A percentile compares a stretch with the other conserved stretches of the same genome.
These are phyloP conservation scores for Cladophialophora bantiana DNA, from an alignment of 2,329 filamentous ascomycete species.

Conservation along the genomic window DNA sequence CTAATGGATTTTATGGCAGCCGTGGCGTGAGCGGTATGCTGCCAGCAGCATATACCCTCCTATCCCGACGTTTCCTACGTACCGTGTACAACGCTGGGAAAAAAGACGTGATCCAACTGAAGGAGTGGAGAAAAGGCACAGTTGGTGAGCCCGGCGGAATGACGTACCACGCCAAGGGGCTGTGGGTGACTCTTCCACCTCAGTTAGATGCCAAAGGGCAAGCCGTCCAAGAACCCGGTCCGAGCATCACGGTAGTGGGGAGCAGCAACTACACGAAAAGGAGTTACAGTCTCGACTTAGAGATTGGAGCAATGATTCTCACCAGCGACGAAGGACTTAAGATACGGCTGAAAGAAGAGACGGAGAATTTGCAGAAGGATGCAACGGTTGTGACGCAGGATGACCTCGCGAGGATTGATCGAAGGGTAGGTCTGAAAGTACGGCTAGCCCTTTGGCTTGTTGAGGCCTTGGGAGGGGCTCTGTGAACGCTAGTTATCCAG, in stretches of 20 bases:
- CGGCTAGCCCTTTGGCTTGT: conserved; percentile 94
- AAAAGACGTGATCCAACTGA: conserved; percentile 70
- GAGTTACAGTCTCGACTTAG: conserved; percentile 89
- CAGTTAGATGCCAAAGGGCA: conserved; percentile 26
- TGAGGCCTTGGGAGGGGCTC: conserved; percentile 80
- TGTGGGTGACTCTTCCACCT: conserved; percentile 37
- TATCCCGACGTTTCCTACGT: conserved; percentile 81
- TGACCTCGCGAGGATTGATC: conserved; percentile 80
- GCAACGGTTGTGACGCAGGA: conserved; percentile 72
- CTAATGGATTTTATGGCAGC: conserved; percentile 93
- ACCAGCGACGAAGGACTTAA: conserved; percentile 78
- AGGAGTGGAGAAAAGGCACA: conserved; percentile 86
- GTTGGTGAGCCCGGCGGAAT: conserved; percentile 83
- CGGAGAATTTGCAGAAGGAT: conserved; percentile 78
- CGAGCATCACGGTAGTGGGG: conserved; percentile 82
- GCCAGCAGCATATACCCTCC: conserved; percentile 88
- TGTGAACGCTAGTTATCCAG: conserved; percentile 56
- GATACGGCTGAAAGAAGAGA: conserved; percentile 76
- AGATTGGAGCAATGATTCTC: conserved; percentile 85
- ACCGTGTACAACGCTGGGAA: conserved; percentile 62
- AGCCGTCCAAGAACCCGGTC: conserved; percentile 61
- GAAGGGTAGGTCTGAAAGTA: conserved; percentile 84
- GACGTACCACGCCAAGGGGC: conserved; percentile 97
- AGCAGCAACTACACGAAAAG: conserved; percentile 96
- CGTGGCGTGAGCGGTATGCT: conserved; percentile 88